These are phyloP conservation scores for Aspergillus funiculosus DNA, from an alignment of 495 filamentous ascomycete species.

Conservation along the genomic window DNA sequence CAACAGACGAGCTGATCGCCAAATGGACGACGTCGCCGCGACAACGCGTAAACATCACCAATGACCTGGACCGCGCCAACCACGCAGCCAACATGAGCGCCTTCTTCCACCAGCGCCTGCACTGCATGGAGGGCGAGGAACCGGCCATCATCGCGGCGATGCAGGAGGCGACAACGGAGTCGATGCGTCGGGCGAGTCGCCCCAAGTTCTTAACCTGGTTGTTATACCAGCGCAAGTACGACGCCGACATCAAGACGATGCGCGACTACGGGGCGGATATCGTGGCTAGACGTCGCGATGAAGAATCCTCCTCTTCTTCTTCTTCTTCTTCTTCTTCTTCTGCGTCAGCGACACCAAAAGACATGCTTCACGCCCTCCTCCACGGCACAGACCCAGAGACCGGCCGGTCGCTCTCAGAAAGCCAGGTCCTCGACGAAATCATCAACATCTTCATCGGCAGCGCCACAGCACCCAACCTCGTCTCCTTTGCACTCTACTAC, in stretches of 20 bases:
- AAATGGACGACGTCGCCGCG: slow-evolving; percentile 59
- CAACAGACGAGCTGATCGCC: slow-evolving; percentile 57
- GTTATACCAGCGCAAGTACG: slow-evolving; percentile 44
- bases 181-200: slow-evolving; percentile 36
- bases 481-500: slow-evolving; percentile 43
- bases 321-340: no score
- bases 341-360: slow-evolving; percentile 48
- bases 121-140: slow-evolving; percentile 27
- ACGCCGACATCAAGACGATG: slow-evolving; percentile 51
- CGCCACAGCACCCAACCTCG: slow-evolving; percentile 40
- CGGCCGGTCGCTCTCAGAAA: slow-evolving; percentile 53
- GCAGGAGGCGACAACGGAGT: slow-evolving; percentile 39
- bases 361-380: slow-evolving; percentile 66
- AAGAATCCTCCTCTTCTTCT: slow-evolving; percentile 37
- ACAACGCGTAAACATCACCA: slow-evolving; percentile 53
- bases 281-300: slow-evolving; percentile 48
- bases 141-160: slow-evolving; percentile 35
- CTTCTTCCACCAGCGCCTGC: slow-evolving; percentile 42
- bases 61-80: slow-evolving; percentile 68
- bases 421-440: slow-evolving; percentile 63
- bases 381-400: slow-evolving; percentile 61
- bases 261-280: slow-evolving; percentile 53
- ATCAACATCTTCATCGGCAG: slow-evolving; percentile 46
- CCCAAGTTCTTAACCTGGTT: slow-evolving; percentile 39
- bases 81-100: slow-evolving; percentile 66